Base-by-base conservation (phyloP, 805 yeast genomes). In the Jamesozyma rosinii region DNA sequence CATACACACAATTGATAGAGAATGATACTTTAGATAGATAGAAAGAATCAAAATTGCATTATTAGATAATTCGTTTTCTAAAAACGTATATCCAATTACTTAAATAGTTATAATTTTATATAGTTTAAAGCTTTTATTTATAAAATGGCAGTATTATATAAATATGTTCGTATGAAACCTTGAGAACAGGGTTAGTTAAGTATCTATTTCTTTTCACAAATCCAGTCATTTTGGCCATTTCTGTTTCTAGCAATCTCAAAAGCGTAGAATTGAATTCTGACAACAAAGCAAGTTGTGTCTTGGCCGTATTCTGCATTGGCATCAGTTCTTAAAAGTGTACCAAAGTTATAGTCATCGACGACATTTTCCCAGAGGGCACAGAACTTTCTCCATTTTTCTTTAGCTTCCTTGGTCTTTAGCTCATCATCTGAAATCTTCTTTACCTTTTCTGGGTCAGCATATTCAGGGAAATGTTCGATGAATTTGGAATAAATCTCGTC, bases 241-340 rank as follows among this genome's bases (percentile, higher is more conserved):
- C 79, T 84, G 70, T 92, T 92, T 75, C 98, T 83, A 47, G 86
- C 87, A 50, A 92, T 83, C 71, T 92, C 98, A 59, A 88, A 75
- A 44, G 96, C 96, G 57, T 89, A 84, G 63, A 92, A 92, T 68
- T 92, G 97, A 60, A 90, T 77, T 69, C 97, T 81, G 46, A 90
- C 92, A 10, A 72, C 95, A 55, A 92, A 90, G 42, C 88, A 83
- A 37, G 97, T 85, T 45, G 82, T 79, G 37, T 79, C 76, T 67
- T 90, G 86, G 38, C 77, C 76, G 65, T 92, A 92, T 64, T 86
- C 96, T 26, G 71, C 81, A 38, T 67, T 63, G 31, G 83, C 63
- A 50, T 76, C 79, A n/a, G 76, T 67, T 71, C 99, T 81, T 56
- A 92, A 70, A 53, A 92, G 70, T 15, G 97, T 89, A 49, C 99